Percentiles rank a stretch among this genome's conserved stretches.
phyloP scores from a whole-genome alignment of 192 early-diverging fungal genomes.

The Spizellomyces sp. region DNA sequence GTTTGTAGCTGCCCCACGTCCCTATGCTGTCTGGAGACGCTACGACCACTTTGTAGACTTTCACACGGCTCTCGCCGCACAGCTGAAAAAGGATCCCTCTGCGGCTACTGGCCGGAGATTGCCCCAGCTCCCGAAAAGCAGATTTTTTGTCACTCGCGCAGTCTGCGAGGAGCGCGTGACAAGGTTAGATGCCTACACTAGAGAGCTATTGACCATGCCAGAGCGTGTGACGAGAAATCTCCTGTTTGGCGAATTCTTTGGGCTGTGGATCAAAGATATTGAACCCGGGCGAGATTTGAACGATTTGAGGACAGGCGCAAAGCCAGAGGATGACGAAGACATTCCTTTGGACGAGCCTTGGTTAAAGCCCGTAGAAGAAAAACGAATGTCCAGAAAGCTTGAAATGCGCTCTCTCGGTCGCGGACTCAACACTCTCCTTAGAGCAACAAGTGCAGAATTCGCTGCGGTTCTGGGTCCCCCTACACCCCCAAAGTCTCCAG shows the following conservation, averaged over 20 bases:
- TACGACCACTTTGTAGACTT: constrained; percentile 30
- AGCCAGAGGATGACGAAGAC: background rate
- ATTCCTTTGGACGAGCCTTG: constrained; percentile 22
- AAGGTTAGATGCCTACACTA: constrained; percentile 14
- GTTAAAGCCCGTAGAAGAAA: constrained; percentile 22
- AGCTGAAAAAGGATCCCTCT: constrained; percentile 9
- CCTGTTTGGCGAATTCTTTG: constrained; percentile 26
- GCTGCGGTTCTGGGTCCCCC: background rate
- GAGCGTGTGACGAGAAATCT: constrained; percentile 7
- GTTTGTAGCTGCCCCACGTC: constrained; percentile 3
- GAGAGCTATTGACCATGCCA: constrained; percentile 13
- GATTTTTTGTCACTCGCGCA: constrained; percentile 17
- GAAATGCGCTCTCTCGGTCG: background rate
- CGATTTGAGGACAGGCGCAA: background rate
- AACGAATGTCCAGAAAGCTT: constrained; percentile 5
- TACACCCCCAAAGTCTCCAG: background rate
- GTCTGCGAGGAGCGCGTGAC: constrained; percentile 24
- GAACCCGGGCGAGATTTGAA: background rate
- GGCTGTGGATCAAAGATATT: constrained; percentile 16
- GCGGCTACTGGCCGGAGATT: background rate
- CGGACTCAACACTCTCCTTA: background rate
- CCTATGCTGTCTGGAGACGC: constrained; percentile 14
- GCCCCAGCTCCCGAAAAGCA: constrained; percentile 24
- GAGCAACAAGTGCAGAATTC: background rate
- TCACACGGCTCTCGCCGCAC: constrained; percentile 5